A percentile compares a stretch with the other conserved stretches of the same genome.
Conservation (phyloP, 2,329 filamentous ascomycete species). For the Hysterium pulicare region DNA sequence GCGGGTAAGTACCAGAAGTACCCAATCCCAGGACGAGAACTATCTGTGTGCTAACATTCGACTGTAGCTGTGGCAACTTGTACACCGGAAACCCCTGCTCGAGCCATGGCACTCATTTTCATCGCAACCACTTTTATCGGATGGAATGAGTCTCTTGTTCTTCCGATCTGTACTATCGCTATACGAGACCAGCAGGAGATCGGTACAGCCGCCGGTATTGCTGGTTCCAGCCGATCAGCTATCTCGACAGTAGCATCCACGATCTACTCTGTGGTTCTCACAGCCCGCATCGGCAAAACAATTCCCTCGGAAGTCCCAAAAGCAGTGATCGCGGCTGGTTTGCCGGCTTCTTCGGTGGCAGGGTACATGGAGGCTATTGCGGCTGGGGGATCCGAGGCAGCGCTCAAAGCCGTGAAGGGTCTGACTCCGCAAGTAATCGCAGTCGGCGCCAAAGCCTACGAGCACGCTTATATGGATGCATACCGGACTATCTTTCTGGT, state of each 20-base stretch:
- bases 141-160: slow-evolving; percentile 25
- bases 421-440: slow-evolving; percentile 19
- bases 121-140: slow-evolving; percentile 26
- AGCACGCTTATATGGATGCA: slow-evolving; percentile 7
- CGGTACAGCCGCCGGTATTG: slow-evolving; percentile 40
- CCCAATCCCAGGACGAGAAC: too few species aligned
- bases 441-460: slow-evolving; percentile 10
- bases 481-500: slow-evolving; percentile 8
- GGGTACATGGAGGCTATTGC: slow-evolving; percentile 24
- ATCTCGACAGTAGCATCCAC: slow-evolving; percentile 33
- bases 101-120: slow-evolving; percentile 17
- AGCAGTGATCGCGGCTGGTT: slow-evolving; percentile 24
- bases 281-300: slow-evolving; percentile 8
- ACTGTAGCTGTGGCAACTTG: slow-evolving; percentile 9
- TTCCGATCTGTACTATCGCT: slow-evolving; percentile 33
- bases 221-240: slow-evolving; percentile 41
- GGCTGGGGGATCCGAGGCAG: not conserved
- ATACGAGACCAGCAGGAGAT: slow-evolving; percentile 37
- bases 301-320: slow-evolving; percentile 9
- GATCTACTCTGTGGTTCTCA: slow-evolving; percentile 10
- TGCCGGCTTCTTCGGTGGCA: slow-evolving; percentile 32
- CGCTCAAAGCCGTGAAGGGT: not conserved
- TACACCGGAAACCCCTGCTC: slow-evolving; percentile 16
- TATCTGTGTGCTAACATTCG: too few species aligned
- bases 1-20: too few species aligned